These are phyloP conservation scores for Thyridium curvatum DNA, from an alignment of 2,329 filamentous ascomycete genomes.

Conservation along the genomic window DNA sequence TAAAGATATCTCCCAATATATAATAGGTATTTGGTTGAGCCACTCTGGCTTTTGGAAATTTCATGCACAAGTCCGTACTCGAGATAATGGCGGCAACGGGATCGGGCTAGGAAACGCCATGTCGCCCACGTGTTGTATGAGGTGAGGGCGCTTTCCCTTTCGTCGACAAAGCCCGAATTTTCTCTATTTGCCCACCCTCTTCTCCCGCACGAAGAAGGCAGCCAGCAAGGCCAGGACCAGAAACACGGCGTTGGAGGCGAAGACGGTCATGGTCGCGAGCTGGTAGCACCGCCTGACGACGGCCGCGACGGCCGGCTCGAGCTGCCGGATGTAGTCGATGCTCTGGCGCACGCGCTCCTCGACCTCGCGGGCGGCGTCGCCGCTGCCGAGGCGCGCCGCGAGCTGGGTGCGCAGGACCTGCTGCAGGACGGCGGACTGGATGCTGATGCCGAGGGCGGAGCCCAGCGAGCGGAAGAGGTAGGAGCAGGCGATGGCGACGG, in stretches of 20 bases:
- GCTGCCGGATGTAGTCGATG: constrained; percentile 58
- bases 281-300: constrained; percentile 64
- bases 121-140: too few relatives aligned
- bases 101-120: too few relatives aligned
- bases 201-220: constrained; percentile 50
- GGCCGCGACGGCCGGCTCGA: constrained; percentile 52
- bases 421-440: constrained; percentile 67
- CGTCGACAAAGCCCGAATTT: background rate
- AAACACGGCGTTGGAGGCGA: constrained; percentile 30
- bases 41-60: too few relatives aligned
- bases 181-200: constrained; percentile 35
- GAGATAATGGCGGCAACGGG: too few relatives aligned
- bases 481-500: constrained; percentile 70
- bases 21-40: too few relatives aligned
- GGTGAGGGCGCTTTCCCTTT: background rate
- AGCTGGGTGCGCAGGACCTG: constrained; percentile 56
- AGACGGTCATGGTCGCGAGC: constrained; percentile 30
- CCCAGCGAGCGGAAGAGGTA: constrained; percentile 77
- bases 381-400: constrained; percentile 42
- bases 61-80: too few relatives aligned
- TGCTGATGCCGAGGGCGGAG: constrained; percentile 68
- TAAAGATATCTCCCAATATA: too few relatives aligned
- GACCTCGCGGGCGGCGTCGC: constrained; percentile 56
- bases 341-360: constrained; percentile 64
- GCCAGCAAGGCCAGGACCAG: constrained; percentile 29